Conservation (phyloP, 495 filamentous ascomycete genomes). For the Pyronema domesticum region DNA sequence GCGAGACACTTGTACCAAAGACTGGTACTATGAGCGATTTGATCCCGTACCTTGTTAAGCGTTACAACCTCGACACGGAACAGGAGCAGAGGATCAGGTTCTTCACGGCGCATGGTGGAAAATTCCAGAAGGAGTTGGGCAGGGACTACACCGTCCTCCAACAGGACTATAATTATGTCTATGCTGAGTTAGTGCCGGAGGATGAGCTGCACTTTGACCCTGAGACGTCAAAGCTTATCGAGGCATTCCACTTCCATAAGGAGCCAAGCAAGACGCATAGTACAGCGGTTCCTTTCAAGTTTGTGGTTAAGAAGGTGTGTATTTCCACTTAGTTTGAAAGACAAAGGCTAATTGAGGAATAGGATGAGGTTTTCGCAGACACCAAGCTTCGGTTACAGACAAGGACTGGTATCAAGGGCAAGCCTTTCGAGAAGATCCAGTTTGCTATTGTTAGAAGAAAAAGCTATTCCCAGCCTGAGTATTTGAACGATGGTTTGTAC, state of each 20-base stretch:
- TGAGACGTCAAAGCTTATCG: slow-evolving; percentile 44
- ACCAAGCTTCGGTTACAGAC: slow-evolving; percentile 81
- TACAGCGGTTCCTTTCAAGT: slow-evolving; percentile 72
- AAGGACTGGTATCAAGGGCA: slow-evolving; percentile 85
- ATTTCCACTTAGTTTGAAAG: slow-evolving; percentile 23
- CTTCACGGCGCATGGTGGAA: slow-evolving; percentile 60
- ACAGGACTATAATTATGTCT: slow-evolving; percentile 68
- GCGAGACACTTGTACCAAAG: slow-evolving; percentile 70
- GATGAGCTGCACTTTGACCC: slow-evolving; percentile 42
- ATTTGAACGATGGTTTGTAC: slow-evolving; percentile 70
- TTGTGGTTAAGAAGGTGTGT: slow-evolving; percentile 61
- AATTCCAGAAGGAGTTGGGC: slow-evolving; percentile 56
- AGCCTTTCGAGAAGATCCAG: slow-evolving; percentile 96
- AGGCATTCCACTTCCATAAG: slow-evolving; percentile 78
- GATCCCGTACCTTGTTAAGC: slow-evolving; percentile 53
- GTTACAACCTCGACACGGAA: slow-evolving; percentile 60
- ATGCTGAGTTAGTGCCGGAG: slow-evolving; percentile 62
- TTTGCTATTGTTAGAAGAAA: slow-evolving; percentile 64
- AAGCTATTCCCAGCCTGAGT: slow-evolving; percentile 53
- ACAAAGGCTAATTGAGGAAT: background rate
- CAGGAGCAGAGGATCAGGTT: slow-evolving; percentile 48
- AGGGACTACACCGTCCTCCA: slow-evolving; percentile 49
- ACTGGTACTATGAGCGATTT: slow-evolving; percentile 62
- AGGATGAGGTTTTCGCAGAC: slow-evolving; percentile 76
- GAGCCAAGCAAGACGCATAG: slow-evolving; percentile 54